phyloP scores from a whole-genome alignment of 2,329 filamentous ascomycete species.

The Cladosporium oxysporum region DNA sequence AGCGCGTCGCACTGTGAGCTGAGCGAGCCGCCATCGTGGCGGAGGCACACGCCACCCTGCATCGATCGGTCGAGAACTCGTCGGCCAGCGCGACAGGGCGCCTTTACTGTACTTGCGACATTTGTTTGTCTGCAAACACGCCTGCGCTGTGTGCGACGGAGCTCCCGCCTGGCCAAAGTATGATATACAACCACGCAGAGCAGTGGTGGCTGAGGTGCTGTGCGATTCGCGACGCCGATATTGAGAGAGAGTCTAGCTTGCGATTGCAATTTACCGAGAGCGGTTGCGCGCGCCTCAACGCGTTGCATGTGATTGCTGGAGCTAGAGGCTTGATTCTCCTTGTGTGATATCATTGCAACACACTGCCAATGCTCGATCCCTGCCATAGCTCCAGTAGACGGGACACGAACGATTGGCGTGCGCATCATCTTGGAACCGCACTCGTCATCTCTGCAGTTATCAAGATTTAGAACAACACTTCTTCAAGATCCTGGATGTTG shows the following conservation, averaged over 20 bases:
- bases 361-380: not conserved
- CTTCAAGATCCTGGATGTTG: not conserved
- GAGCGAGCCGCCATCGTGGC: conserved; percentile 9
- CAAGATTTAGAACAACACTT: not conserved
- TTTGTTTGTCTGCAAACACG: not conserved
- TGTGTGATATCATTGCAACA: conserved; percentile 6
- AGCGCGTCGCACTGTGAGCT: conserved; percentile 5
- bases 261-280: not conserved
- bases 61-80: conserved; percentile 13
- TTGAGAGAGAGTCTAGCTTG: not conserved
- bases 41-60: not conserved
- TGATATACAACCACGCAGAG: not conserved
- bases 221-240: not conserved
- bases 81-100: conserved; percentile 12
- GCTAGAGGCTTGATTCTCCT: conserved; percentile 3
- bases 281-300: not conserved
- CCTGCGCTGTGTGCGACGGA: conserved; percentile 1
- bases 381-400: not conserved
- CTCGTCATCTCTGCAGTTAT: not conserved
- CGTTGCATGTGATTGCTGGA: conserved; percentile 12
- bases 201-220: conserved; percentile 11
- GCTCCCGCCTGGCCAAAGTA: not conserved
- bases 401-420: conserved; percentile 9
- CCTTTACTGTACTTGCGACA: not conserved
- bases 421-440: not conserved